These are phyloP conservation scores for Posidonia australis DNA, from an alignment of 106 monocot species.

Conservation along the genomic window DNA sequence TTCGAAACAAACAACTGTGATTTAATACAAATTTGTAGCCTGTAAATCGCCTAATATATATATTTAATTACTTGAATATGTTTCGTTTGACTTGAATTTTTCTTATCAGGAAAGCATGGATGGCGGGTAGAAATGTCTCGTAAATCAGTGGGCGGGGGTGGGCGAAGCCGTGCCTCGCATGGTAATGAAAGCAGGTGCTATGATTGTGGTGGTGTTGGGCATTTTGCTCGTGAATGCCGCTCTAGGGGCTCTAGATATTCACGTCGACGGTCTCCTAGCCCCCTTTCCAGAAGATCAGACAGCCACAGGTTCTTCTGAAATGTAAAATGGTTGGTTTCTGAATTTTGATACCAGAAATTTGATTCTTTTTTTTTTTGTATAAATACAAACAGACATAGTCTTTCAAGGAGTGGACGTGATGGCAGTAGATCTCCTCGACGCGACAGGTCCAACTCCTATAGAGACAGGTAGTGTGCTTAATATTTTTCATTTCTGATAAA, in stretches of 20 bases:
- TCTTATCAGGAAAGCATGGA: conserved; percentile 19
- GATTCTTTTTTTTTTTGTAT: not conserved
- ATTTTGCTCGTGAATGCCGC: conserved; percentile 14
- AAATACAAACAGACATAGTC: not conserved
- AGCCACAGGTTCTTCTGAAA: conserved; percentile 11
- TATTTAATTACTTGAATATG: too few species aligned
- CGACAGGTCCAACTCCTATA: not conserved
- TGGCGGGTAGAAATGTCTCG: conserved; percentile 27
- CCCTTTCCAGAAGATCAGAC: conserved; percentile 1
- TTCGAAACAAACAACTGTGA: too few species aligned
- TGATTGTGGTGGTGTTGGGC: conserved; percentile 12
- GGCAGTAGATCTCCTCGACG: conserved; percentile 4
- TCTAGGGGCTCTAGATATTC: conserved; percentile 11
- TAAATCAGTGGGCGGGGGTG: conserved; percentile 12
- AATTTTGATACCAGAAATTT: not conserved
- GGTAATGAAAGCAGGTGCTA: conserved; percentile 15
- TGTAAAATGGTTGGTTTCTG: not conserved
- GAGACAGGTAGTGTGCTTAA: conserved; percentile 3
- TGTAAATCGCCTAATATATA: too few species aligned
- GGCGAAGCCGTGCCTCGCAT: conserved; percentile 6
- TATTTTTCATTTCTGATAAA: not conserved
- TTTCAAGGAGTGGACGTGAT: conserved; percentile 6
- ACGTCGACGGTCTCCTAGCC: conserved; percentile 8
- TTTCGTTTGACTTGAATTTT: not conserved
- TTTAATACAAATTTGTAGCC: too few species aligned